These are phyloP conservation scores for Diaporthe sp. DNA, from an alignment of 2,329 filamentous ascomycete genomes.

Conservation along the genomic window DNA sequence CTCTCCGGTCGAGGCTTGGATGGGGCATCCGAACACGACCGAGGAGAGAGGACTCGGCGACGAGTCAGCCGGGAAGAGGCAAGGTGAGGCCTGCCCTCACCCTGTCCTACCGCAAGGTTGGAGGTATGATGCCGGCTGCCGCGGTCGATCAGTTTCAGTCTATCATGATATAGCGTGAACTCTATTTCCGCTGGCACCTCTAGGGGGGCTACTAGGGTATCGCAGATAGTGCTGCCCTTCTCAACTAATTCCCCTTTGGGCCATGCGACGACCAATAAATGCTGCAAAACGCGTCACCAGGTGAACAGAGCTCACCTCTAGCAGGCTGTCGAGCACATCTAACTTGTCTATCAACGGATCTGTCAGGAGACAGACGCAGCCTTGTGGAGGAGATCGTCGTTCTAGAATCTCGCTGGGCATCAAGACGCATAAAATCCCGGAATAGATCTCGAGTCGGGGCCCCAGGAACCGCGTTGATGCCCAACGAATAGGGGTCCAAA, in stretches of 20 bases:
- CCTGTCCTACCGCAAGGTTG: conserved; percentile 5
- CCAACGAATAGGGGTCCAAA: conserved; percentile 37
- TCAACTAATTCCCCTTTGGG: conserved; percentile 27
- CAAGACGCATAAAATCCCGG: conserved; percentile 33
- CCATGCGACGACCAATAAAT: conserved; percentile 1
- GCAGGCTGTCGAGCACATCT: conserved; percentile 12
- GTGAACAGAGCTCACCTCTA: conserved; percentile 18
- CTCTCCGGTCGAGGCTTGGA: conserved; percentile 14
- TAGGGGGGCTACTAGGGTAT: conserved; percentile 8
- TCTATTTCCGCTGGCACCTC: conserved; percentile 31
- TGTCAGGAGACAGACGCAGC: conserved; percentile 32
- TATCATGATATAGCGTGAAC: conserved; percentile 31
- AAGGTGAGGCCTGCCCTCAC: conserved; percentile 34
- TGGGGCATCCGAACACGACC: conserved; percentile 22
- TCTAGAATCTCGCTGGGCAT: conserved; percentile 34
- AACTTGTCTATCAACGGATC: conserved; percentile 29
- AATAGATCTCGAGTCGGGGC: conserved; percentile 19
- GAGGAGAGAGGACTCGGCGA: neutral
- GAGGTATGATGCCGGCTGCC: conserved; percentile 28
- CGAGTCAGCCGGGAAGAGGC: conserved; percentile 33
- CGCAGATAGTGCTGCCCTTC: conserved; percentile 16
- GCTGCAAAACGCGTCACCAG: conserved; percentile 10
- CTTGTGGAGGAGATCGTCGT: conserved; percentile 37
- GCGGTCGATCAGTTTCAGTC: conserved; percentile 33
- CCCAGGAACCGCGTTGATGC: conserved; percentile 37